Conservation (phyloP, 2,329 filamentous ascomycete genomes). For the Xylariales sp. region DNA sequence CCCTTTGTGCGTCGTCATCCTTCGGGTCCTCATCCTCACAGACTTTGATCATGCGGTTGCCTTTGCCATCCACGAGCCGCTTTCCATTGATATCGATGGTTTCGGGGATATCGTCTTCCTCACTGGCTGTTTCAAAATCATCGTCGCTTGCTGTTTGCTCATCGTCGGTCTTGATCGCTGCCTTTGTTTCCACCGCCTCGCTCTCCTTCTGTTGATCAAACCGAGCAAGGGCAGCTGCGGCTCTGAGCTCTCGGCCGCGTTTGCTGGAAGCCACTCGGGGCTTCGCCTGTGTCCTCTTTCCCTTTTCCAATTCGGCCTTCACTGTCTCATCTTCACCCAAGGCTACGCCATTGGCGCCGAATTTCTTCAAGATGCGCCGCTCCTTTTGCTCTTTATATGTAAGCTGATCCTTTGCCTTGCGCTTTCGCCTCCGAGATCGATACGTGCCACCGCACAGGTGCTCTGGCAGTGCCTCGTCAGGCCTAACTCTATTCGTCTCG, state of each 20-base stretch:
- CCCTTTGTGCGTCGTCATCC: slow-evolving; percentile 53
- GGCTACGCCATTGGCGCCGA: slow-evolving; percentile 64
- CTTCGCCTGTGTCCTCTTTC: slow-evolving; percentile 57
- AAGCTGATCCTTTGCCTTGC: slow-evolving; percentile 46
- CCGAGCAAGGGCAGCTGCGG: slow-evolving; percentile 70
- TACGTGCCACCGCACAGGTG: slow-evolving; percentile 82
- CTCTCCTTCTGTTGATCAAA: slow-evolving; percentile 59
- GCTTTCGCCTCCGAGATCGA: slow-evolving; percentile 53
- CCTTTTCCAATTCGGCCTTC: slow-evolving; percentile 64
- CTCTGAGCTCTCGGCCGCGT: slow-evolving; percentile 69
- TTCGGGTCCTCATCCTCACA: slow-evolving; percentile 64
- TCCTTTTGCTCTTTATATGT: slow-evolving; percentile 72
- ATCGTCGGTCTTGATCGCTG: slow-evolving; percentile 25
- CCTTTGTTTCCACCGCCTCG: slow-evolving; percentile 37
- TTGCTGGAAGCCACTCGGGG: slow-evolving; percentile 72
- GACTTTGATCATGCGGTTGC: slow-evolving; percentile 65
- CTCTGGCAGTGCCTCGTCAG: slow-evolving; percentile 57
- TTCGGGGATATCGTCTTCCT: slow-evolving; percentile 35
- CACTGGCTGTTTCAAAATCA: slow-evolving; percentile 38
- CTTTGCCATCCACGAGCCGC: slow-evolving; percentile 61
- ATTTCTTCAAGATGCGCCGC: slow-evolving; percentile 68
- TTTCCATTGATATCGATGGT: slow-evolving; percentile 62
- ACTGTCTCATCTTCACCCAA: slow-evolving; percentile 65
- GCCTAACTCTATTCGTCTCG: slow-evolving; percentile 45
- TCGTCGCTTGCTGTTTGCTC: slow-evolving; percentile 26